These are phyloP conservation scores for Metschnikowia arizonensis DNA, from an alignment of 805 yeast genomes.

Conservation along the genomic window DNA sequence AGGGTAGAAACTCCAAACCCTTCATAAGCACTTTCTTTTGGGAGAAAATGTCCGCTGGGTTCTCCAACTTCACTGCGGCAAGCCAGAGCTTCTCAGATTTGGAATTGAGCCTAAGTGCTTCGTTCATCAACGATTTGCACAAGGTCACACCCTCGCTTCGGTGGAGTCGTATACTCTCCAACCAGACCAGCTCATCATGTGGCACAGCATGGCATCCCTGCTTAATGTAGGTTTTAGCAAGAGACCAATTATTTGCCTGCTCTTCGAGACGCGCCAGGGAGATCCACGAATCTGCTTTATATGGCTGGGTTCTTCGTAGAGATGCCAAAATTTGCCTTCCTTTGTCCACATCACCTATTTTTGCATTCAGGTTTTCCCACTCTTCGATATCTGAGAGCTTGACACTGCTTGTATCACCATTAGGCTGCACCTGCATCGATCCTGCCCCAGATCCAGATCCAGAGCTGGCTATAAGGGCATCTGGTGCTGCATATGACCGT, in stretches of 20 bases:
- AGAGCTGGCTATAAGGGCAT: slow-evolving; percentile 46
- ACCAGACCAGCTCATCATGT: slow-evolving; percentile 70
- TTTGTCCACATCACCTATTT: slow-evolving; percentile 27
- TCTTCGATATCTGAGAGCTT: slow-evolving; percentile 14
- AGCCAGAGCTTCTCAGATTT: slow-evolving; percentile 67
- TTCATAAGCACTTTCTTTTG: slow-evolving; percentile 60
- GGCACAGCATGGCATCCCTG: slow-evolving; percentile 75
- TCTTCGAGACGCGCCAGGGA: slow-evolving; percentile 80
- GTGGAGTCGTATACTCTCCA: slow-evolving; percentile 69
- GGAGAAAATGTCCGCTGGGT: slow-evolving; percentile 40
- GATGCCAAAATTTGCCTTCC: slow-evolving; percentile 61
- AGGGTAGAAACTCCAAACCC: slow-evolving; percentile 65
- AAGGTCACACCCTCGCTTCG: slow-evolving; percentile 34
- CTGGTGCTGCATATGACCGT: slow-evolving; percentile 81
- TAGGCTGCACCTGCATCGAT: background rate
- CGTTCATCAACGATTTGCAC: slow-evolving; percentile 57
- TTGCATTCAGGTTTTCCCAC: slow-evolving; percentile 12
- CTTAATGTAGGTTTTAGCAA: slow-evolving; percentile 59
- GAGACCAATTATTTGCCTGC: slow-evolving; percentile 48
- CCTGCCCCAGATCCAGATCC: slow-evolving; percentile 15
- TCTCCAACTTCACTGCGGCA: slow-evolving; percentile 63
- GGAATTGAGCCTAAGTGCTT: slow-evolving; percentile 57
- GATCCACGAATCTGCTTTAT: slow-evolving; percentile 76
- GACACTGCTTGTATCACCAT: background rate
- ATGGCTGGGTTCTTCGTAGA: slow-evolving; percentile 67